These are phyloP conservation scores for Mortierella sp. DNA, from an alignment of 371 early-diverging fungal genomes.

Conservation along the genomic window DNA sequence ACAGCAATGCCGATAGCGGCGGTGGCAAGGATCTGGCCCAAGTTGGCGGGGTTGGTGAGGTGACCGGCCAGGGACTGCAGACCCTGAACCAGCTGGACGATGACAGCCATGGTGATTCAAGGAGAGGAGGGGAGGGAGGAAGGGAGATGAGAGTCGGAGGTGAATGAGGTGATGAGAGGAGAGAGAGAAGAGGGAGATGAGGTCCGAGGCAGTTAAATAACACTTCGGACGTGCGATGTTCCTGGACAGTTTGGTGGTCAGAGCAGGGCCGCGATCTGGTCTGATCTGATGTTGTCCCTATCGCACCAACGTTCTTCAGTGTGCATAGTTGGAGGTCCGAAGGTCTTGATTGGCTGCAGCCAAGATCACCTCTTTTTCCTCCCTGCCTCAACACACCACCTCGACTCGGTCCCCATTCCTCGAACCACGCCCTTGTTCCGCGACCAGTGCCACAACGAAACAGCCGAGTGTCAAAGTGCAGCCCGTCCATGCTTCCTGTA, in stretches of 20 bases:
- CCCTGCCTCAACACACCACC: neutral
- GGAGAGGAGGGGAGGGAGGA: conserved; percentile 7
- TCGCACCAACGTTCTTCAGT: no score
- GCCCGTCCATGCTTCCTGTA: no score
- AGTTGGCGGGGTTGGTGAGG: conserved; percentile 53
- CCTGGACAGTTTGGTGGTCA: no score
- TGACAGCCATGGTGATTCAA: conserved; percentile 46
- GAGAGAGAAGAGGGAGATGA: conserved; percentile 9
- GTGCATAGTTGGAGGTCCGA: no score
- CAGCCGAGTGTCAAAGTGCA: no score
- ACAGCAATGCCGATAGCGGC: conserved; percentile 35
- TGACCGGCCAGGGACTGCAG: conserved; percentile 40
- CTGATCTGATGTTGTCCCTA: no score
- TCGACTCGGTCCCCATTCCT: neutral
- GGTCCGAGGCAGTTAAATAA: conserved; percentile 5
- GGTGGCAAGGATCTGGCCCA: conserved; percentile 41
- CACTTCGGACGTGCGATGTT: no score
- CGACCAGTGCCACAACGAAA: no score
- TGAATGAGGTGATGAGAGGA: conserved; percentile 4
- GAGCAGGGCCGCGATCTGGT: no score
- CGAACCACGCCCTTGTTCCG: no score
- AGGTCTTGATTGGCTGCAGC: conserved; percentile 39
- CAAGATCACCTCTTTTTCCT: conserved; percentile 49
- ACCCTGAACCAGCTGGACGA: conserved; percentile 53
- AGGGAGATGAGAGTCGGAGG: conserved; percentile 1